Evolutionary conservation across 495 filamentous ascomycete genomes (phyloP).

Genomic region (Neurospora terricola): DNA sequence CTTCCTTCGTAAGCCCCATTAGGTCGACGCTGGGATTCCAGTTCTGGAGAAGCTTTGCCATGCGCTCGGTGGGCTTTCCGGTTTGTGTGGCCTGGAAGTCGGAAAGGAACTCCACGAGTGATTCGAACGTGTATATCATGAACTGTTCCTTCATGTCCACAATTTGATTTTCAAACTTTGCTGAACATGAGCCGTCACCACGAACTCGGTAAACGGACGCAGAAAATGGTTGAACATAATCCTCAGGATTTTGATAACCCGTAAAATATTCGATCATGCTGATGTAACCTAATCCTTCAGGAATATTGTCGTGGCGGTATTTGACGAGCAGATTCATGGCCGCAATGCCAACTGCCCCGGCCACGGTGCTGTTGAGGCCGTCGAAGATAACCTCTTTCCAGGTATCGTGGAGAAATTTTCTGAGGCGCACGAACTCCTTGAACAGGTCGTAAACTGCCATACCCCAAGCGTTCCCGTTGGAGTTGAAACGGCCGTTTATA

Average conservation of each 20-base stretch:
- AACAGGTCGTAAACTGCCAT: conserved; percentile 29
- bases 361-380: conserved; percentile 35
- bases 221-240: not conserved
- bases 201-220: not conserved
- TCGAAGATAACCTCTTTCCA: conserved; percentile 37
- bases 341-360: conserved; percentile 33
- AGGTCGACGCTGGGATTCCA: not conserved
- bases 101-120: not conserved
- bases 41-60: not conserved
- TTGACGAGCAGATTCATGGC: conserved; percentile 13
- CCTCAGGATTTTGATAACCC: not conserved
- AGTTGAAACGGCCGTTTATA: not conserved
- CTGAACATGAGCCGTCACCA: not conserved
- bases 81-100: not conserved
- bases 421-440: conserved; percentile 22
- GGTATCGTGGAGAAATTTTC: conserved; percentile 25
- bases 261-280: not conserved
- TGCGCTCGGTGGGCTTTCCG: not conserved
- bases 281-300: not conserved
- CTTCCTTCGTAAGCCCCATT: not conserved
- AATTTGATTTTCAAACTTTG: not conserved
- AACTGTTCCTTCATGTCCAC: not conserved
- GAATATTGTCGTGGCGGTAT: not conserved
- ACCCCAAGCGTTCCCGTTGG: not conserved
- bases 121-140: not conserved